Evolutionary conservation across 352 stramenopile species (phyloP).

Genomic region (Phytophthora brassicae): DNA sequence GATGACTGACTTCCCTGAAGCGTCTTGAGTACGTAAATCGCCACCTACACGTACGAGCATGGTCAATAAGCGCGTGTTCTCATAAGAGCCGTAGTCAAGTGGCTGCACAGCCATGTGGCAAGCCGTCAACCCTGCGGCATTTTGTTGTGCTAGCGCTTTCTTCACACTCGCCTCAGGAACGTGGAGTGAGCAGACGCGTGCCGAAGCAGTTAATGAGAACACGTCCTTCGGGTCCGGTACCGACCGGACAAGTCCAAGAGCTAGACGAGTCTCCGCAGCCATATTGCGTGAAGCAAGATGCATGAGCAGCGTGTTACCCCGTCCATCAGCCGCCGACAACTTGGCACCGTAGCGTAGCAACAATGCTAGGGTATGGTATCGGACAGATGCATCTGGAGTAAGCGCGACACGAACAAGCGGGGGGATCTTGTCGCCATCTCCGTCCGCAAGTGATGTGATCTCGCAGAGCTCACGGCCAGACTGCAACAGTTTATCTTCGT

Average conservation of each 20-base stretch:
- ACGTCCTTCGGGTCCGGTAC: slow-evolving; percentile 43
- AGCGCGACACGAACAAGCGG: slow-evolving; percentile 53
- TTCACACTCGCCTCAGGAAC: slow-evolving; percentile 47
- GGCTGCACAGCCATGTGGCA: slow-evolving; percentile 69
- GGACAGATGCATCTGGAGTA: slow-evolving; percentile 22
- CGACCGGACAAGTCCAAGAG: slow-evolving; percentile 44
- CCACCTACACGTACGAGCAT: slow-evolving; percentile 51
- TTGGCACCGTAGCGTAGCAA: slow-evolving; percentile 67
- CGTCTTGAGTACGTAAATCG: slow-evolving; percentile 38
- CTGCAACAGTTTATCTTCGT: slow-evolving; percentile 18
- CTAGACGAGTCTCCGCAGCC: slow-evolving; percentile 42
- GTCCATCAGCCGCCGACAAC: slow-evolving; percentile 42
- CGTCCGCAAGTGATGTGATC: slow-evolving; percentile 39
- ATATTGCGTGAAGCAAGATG: slow-evolving; percentile 62
- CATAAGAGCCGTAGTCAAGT: slow-evolving; percentile 59
- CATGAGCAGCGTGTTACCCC: slow-evolving; percentile 64
- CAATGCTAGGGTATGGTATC: slow-evolving; percentile 46
- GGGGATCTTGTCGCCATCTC: slow-evolving; percentile 32
- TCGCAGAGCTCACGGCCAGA: slow-evolving; percentile 41
- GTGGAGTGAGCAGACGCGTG: slow-evolving; percentile 45
- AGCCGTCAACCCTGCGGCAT: slow-evolving; percentile 44
- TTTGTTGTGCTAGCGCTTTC: slow-evolving; percentile 39
- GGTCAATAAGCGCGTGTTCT: slow-evolving; percentile 55
- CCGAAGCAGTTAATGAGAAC: slow-evolving; percentile 27
- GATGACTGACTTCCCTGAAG: slow-evolving; percentile 38